These are phyloP conservation scores for Emmonsiellopsis sp. DNA, from an alignment of 2,329 filamentous ascomycete genomes.

Conservation along the genomic window DNA sequence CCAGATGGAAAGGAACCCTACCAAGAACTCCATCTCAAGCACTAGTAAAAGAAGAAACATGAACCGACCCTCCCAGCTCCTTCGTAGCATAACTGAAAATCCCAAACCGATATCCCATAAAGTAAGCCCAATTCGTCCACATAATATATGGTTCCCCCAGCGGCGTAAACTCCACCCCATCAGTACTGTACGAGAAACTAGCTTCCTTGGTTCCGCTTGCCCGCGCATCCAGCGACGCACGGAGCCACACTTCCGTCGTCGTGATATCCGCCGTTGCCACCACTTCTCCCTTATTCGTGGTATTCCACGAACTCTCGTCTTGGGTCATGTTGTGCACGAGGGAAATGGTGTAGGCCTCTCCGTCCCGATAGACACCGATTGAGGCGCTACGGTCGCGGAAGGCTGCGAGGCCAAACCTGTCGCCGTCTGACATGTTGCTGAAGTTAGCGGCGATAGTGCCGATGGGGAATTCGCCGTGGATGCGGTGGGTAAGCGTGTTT, in stretches of 20 bases:
- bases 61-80: slow-evolving; percentile 28
- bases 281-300: slow-evolving; percentile 21
- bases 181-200: slow-evolving; percentile 37
- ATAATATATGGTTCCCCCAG: slow-evolving; percentile 29
- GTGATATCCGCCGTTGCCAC: slow-evolving; percentile 13
- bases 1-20: too few relatives aligned
- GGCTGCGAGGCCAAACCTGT: slow-evolving; percentile 43
- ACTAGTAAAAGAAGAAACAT: too few relatives aligned
- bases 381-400: slow-evolving; percentile 48
- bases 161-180: slow-evolving; percentile 31
- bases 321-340: slow-evolving; percentile 32
- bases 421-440: slow-evolving; percentile 42
- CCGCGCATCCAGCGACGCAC: slow-evolving; percentile 29
- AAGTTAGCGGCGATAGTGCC: slow-evolving; percentile 46
- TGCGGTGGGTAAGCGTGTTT: slow-evolving; percentile 36
- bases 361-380: slow-evolving; percentile 41
- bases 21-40: too few relatives aligned
- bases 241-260: slow-evolving; percentile 27
- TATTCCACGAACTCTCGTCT: slow-evolving; percentile 24
- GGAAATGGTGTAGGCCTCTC: slow-evolving; percentile 20
- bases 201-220: slow-evolving; percentile 21
- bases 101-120: slow-evolving; percentile 42
- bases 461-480: slow-evolving; percentile 30
- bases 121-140: slow-evolving; percentile 38
- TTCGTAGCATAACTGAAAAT: slow-evolving; percentile 44